Percentiles rank a stretch among this genome's conserved stretches.
These are phyloP conservation scores for Oryza rufipogon DNA, from an alignment of 176 grass and related monocot genomes.

Conservation along the genomic window DNA sequence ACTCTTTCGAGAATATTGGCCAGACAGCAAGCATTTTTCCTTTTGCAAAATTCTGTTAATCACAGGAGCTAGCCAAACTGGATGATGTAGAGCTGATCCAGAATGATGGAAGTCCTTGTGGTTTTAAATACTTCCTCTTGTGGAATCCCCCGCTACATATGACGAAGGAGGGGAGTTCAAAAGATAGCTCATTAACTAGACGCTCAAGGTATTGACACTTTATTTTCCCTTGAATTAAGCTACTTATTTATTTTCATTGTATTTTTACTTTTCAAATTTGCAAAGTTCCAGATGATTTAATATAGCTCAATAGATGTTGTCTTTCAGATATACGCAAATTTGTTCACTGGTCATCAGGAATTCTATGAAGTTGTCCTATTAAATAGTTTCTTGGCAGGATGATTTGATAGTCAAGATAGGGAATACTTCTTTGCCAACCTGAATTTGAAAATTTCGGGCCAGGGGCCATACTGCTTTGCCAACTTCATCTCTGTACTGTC, in stretches of 20 bases:
- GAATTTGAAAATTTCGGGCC: background rate
- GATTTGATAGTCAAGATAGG: conserved; percentile 7
- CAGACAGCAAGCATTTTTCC: background rate
- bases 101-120: conserved; percentile 89
- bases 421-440: conserved; percentile 17
- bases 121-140: conserved; percentile 87
- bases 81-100: conserved; percentile 70
- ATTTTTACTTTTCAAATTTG: conserved; percentile 37
- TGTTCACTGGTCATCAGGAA: background rate
- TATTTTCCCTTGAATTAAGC: conserved; percentile 10
- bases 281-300: background rate
- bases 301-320: background rate
- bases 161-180: conserved; percentile 48
- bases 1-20: conserved; percentile 11
- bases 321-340: background rate
- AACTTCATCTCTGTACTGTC: background rate
- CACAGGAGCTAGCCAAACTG: conserved; percentile 80
- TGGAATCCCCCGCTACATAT: conserved; percentile 77
- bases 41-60: conserved; percentile 23
- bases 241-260: background rate
- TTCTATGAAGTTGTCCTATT: background rate
- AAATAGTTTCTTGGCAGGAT: conserved; percentile 7
- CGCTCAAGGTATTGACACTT: conserved; percentile 64
- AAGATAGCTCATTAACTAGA: conserved; percentile 52
- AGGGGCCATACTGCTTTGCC: background rate